Base-by-base conservation (phyloP, 768 basidiomycete genomes). In the Mycena chlorophos region DNA sequence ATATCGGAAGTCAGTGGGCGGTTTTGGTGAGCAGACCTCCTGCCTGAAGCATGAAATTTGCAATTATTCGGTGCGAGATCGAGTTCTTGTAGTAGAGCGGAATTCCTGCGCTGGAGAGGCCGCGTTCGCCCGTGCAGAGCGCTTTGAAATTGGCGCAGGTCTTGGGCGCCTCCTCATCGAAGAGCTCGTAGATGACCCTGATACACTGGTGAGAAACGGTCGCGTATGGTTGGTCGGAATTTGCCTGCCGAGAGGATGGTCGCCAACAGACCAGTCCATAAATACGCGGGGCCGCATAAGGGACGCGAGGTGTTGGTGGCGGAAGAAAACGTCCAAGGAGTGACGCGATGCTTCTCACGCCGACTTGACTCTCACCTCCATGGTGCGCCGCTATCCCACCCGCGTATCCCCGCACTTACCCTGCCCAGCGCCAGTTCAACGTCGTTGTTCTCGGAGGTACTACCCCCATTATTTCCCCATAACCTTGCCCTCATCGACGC, bases 101-200 rank as follows among this genome's bases (percentile, higher is more conserved):
- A 10, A 83, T 70, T n/a, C 86, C 80, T 1, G 83, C 78, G 20
- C 78, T 68, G 0, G 89, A 91, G 5, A 87, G 63, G 4, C 93
- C 94, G 64, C 83, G 85, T 69, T 93, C 89, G 8, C 94, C 94
- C 1, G 92, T 95, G 68, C 89, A 92, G 50, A 96, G 74, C 3
- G 86, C 83, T 40, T 93, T 83, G 69, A 95, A 95, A 72, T 92
- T 95, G 17, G 57, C 60, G 43, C 56, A 58, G 20, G 60, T 55
- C 37, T 45, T 50, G 6, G 60, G 60, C 26, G 45, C 45, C 45
- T 76, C 71, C 66, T 92, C 87, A 58, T 72, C 82, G 74, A 80
- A 91, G 12, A 95, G 75, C 68, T 94, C 92, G 50, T 89, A 87
- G 49, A 88, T 75, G 38, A 89, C 77, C 59, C 88, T 90, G 65